These are phyloP conservation scores for Candida multigemmis DNA, from an alignment of 805 yeast species.

Conservation along the genomic window DNA sequence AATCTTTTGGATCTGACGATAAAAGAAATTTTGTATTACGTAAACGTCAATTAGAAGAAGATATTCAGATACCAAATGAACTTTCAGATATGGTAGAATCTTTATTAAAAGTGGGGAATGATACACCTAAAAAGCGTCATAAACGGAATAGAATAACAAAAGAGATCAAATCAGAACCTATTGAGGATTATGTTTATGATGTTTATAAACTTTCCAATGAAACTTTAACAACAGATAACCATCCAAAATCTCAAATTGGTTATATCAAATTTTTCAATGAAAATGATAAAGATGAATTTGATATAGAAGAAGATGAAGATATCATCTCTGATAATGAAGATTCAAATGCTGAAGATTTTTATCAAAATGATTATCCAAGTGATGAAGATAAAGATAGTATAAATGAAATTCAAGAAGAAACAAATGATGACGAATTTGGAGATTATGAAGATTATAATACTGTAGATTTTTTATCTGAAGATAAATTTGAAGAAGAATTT, in stretches of 20 bases:
- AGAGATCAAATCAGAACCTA: not conserved
- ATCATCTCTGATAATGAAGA: constrained; percentile 64
- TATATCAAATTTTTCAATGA: constrained; percentile 49
- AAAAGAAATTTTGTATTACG: constrained; percentile 28
- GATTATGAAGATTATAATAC: constrained; percentile 34
- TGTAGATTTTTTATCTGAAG: constrained; percentile 44
- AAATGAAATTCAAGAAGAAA: constrained; percentile 8
- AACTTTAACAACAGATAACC: constrained; percentile 37
- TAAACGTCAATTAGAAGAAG: constrained; percentile 20
- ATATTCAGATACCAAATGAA: constrained; percentile 41
- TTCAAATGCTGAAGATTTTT: constrained; percentile 86
- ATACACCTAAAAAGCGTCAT: not conserved
- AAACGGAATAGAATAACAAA: not conserved
- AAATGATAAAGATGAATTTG: constrained; percentile 31
- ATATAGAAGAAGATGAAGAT: constrained; percentile 23
- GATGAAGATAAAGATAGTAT: constrained; percentile 60
- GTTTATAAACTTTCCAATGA: constrained; percentile 43
- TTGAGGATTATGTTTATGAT: constrained; percentile 75
- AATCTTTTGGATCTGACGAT: constrained; percentile 5
- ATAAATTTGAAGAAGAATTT: constrained; percentile 10
- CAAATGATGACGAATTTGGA: constrained; percentile 9
- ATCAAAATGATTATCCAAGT: constrained; percentile 90
- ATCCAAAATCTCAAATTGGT: constrained; percentile 42
- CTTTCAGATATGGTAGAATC: constrained; percentile 68
- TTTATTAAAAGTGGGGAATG: constrained; percentile 35